Base-by-base conservation (phyloP, 768 basidiomycete species). In the Auricularia heimuer region DNA sequence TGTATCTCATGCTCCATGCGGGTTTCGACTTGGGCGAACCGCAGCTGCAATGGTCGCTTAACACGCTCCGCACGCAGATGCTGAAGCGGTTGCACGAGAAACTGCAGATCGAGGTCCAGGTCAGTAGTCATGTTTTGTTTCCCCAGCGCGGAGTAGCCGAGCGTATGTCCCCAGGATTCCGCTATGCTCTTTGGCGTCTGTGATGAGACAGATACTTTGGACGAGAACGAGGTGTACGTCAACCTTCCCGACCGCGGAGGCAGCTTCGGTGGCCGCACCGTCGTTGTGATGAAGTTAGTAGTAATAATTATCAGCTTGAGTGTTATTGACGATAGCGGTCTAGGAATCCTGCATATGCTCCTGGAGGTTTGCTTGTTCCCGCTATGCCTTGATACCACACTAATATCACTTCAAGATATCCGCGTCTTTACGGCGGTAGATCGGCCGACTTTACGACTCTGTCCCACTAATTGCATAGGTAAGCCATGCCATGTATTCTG, bases 191-290 rank as follows among this genome's bases (percentile, higher is more conserved):
- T 67, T 51, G 71, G 71, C 12, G 69, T 72, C 1, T 68, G 68
- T 3, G 71, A 72, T 60, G 68, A 70, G 63, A 64, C 66, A 7
- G 68, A 65, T 3, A 63, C 68, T 1, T 67, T 72, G 3, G 54
- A 69, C n/a, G 68, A 69, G 8, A 67, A 68, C n/a, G 68, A 72
- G 45, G 69, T 72, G 11, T 72, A 68, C 62, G 65, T 72, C 16
- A 71, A 70, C 63, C 12, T 71, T 16, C 67, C 71, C 3, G 34
- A 42, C 2, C 66, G 62, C 36, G 69, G 67, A 8, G 69, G 39
- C 39, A 4, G 67, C 6, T 64, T 68, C 4, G 64, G 67, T n/a
- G 65, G 69, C 4, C 69, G 70, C 1, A 64, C 62, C 3, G 63
- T 72, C 21, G 64, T 66, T 1, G 64, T 67, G 12, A 63, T 14